Conservation (phyloP, 495 filamentous ascomycete species). For the Cercophora newfieldiana region DNA sequence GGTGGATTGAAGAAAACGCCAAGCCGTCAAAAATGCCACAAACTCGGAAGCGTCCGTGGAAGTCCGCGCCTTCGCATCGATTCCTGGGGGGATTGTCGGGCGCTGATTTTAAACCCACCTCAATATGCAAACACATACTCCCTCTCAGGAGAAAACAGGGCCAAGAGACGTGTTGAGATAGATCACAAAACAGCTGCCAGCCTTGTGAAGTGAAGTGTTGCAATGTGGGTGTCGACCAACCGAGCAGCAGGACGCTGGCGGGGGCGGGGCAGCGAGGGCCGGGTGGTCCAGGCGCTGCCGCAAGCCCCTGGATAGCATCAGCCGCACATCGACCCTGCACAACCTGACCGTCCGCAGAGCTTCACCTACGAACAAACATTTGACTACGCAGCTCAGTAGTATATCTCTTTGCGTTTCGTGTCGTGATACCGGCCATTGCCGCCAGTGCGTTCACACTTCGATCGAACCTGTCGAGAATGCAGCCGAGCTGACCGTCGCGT, state of each 20-base stretch:
- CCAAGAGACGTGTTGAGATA: neutral
- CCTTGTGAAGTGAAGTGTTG: neutral
- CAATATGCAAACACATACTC: too few relatives aligned
- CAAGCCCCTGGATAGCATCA: neutral
- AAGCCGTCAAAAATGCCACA: too few relatives aligned
- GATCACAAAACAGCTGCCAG: neutral
- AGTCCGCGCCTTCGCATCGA: too few relatives aligned
- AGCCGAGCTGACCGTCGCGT: conserved; percentile 10
- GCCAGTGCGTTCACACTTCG: neutral
- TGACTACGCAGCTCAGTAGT: neutral
- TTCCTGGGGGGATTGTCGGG: too few relatives aligned
- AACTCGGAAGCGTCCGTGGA: too few relatives aligned
- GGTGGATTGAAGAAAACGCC: too few relatives aligned
- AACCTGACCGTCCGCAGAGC: neutral
- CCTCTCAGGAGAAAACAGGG: neutral
- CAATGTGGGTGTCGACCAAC: neutral
- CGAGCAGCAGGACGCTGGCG: neutral
- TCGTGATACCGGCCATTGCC: neutral
- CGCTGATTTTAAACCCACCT: too few relatives aligned
- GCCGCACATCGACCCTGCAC: neutral
- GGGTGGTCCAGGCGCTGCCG: neutral
- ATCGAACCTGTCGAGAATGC: neutral
- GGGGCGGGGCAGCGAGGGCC: neutral
- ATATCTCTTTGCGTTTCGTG: neutral
- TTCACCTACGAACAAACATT: neutral